Conservation (phyloP, 306 rosid genomes). For the Fragaria iinumae region DNA sequence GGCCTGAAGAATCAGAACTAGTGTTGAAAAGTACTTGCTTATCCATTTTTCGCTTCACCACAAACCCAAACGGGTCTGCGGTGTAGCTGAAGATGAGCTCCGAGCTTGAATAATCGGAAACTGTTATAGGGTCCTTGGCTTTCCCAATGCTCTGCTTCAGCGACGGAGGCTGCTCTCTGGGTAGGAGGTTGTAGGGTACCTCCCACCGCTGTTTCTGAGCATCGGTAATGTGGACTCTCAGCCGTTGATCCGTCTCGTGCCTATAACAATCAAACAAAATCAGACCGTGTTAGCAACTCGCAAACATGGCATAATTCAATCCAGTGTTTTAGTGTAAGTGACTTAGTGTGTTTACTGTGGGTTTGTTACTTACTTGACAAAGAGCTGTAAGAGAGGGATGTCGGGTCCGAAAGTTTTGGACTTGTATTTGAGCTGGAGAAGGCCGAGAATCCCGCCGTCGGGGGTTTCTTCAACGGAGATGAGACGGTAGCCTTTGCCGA, state of each 20-base stretch:
- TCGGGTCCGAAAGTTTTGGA: conserved; percentile 76
- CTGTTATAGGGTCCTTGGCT: conserved; percentile 40
- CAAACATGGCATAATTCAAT: too few species aligned
- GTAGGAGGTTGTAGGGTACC: conserved; percentile 79
- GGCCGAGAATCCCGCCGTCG: conserved; percentile 69
- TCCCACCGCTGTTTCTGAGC: conserved; percentile 86
- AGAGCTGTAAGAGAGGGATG: conserved; percentile 67
- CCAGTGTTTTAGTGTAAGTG: too few species aligned
- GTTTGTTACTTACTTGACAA: conserved; percentile 52
- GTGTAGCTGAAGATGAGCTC: conserved; percentile 65
- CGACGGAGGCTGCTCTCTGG: conserved; percentile 68
- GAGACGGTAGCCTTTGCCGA: conserved; percentile 81
- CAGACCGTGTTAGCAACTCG: not conserved
- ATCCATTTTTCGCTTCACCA: conserved; percentile 68
- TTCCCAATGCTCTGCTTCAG: conserved; percentile 41
- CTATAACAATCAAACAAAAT: conserved; percentile 26
- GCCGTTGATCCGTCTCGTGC: conserved; percentile 75
- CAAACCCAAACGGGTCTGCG: conserved; percentile 75
- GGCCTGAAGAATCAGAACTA: conserved; percentile 46
- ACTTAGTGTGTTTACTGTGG: not conserved
- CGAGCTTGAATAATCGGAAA: conserved; percentile 60
- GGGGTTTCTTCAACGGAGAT: conserved; percentile 63
- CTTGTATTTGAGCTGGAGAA: conserved; percentile 52
- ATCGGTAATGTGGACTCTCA: conserved; percentile 85
- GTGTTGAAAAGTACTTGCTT: conserved; percentile 75